Percentiles rank a stretch among this genome's conserved stretches.
These are phyloP conservation scores for Sequoiadendron giganteum DNA, from an alignment of 75 land plant genomes.

Conservation along the genomic window DNA sequence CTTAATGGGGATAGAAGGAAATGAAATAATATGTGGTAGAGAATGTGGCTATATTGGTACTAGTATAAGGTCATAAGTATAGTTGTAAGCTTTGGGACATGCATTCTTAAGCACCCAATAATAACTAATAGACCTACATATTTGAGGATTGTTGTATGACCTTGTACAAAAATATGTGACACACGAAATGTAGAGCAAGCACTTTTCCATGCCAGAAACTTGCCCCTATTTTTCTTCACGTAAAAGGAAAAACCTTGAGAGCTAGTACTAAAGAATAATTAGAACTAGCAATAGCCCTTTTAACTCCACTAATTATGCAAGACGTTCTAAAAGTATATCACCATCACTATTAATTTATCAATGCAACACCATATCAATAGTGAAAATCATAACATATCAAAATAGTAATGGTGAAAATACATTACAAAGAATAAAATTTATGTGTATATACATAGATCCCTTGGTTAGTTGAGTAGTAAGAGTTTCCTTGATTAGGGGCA, in stretches of 20 bases:
- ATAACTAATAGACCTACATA: conserved; percentile 43
- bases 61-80: conserved; percentile 80
- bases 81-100: conserved; percentile 90
- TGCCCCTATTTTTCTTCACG: neutral
- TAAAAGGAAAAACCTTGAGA: conserved; percentile 6
- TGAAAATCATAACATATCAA: no score
- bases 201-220: conserved; percentile 6
- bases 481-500: no score
- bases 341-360: no score
- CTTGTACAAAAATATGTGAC: conserved; percentile 43
- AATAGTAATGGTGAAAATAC: no score
- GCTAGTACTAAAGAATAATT: no score
- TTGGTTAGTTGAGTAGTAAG: no score
- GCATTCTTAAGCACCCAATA: conserved; percentile 73
- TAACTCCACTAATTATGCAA: no score
- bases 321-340: no score
- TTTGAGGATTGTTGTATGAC: conserved; percentile 21
- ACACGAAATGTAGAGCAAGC: conserved; percentile 18
- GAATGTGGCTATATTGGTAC: conserved; percentile 72
- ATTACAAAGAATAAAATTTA: no score
- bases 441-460: no score
- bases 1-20: conserved; percentile 68
- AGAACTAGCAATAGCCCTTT: no score
- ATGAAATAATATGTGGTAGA: conserved; percentile 58
- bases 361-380: no score